Evolutionary conservation across 2,329 filamentous ascomycete genomes (phyloP).

Genomic region (Cladosporium sp.): DNA sequence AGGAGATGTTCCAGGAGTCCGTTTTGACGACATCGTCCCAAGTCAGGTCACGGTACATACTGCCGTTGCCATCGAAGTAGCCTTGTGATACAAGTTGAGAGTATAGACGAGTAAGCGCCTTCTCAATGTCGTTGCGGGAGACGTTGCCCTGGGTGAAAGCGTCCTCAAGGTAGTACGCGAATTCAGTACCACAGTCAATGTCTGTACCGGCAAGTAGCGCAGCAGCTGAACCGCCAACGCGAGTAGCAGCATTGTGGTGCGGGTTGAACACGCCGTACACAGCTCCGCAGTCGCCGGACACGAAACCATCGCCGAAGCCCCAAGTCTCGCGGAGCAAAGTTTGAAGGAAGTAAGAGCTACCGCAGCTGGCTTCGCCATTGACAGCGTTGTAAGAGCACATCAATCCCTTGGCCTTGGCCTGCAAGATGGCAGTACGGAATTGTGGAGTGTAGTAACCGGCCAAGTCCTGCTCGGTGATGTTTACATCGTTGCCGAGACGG

Average conservation of each 20-base stretch:
- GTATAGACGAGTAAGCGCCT: conserved; percentile 53
- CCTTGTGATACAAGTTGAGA: conserved; percentile 54
- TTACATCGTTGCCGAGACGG: conserved; percentile 54
- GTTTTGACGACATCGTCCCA: conserved; percentile 58
- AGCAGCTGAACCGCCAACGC: conserved; percentile 47
- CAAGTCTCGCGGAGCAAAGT: conserved; percentile 63
- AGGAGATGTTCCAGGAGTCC: conserved; percentile 51
- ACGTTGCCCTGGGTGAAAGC: conserved; percentile 45
- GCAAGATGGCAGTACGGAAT: conserved; percentile 53
- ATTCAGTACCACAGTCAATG: conserved; percentile 53
- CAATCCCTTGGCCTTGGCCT: conserved; percentile 45
- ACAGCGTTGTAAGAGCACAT: conserved; percentile 63
- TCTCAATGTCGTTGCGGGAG: conserved; percentile 48
- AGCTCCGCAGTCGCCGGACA: conserved; percentile 64
- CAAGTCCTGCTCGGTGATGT: conserved; percentile 57
- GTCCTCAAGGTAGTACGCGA: conserved; percentile 41
- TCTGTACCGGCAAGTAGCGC: conserved; percentile 54
- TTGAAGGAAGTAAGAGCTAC: conserved; percentile 60
- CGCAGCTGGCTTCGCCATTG: conserved; percentile 62
- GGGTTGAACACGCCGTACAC: conserved; percentile 56
- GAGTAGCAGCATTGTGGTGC: conserved; percentile 42
- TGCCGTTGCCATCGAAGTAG: conserved; percentile 54
- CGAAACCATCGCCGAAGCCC: conserved; percentile 56
- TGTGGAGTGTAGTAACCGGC: conserved; percentile 65
- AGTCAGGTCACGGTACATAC: conserved; percentile 50